Base-by-base conservation (phyloP, 2,329 filamentous ascomycete genomes). In the Neobulgaria alba region DNA sequence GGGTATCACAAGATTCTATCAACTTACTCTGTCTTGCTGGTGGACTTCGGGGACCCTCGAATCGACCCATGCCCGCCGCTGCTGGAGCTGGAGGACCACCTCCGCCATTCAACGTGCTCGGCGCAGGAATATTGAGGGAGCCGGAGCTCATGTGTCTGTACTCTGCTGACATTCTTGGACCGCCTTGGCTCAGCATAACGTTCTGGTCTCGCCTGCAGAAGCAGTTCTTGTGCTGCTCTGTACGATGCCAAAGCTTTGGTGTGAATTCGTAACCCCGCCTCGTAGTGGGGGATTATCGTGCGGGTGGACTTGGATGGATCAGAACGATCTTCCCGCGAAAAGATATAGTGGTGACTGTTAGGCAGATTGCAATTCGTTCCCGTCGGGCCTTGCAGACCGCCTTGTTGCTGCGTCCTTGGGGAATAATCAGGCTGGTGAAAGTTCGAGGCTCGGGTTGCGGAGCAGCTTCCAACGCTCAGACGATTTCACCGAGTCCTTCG, bases 21-120 rank as follows among this genome's bases (percentile, higher is more conserved):
- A n/a, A 49, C 34, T 72, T 43, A 58, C 56, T 58, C 42, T 58
- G 56, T 71, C 60, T 67, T 76, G 75, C 79, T 19, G 77, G 76
- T 49, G 77, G 77, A 61, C 76, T 80, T 53, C 76, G 65, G 34
- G 77, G 73, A 47, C 73, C 74, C 43, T 78, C 75, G 56, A 77
- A 77, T 52, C 73, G 56, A 39, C 54, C 57, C 45, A 62, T 61
- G 23, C 55, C 58, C 21, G 15, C 26, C 20, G 26, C 14, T 8
- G 18, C 16, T 5, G n/a, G 53, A 57, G 67, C 75, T 59, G 76
- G 67, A 18, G 43, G 38, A 23, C 39, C 43, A 33, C 43, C 44
- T 29, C 36, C 32, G n/a, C 48, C 47, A 36, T 54, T 55, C 10
- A 45, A 39, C 33, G 49, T 43, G 39, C 38, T 49, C 33, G 50